Evolutionary conservation across 192 early-diverging fungal genomes (phyloP), one percentile per base, ranked within the genome.

Genomic region (Umbelopsis sp.): DNA sequence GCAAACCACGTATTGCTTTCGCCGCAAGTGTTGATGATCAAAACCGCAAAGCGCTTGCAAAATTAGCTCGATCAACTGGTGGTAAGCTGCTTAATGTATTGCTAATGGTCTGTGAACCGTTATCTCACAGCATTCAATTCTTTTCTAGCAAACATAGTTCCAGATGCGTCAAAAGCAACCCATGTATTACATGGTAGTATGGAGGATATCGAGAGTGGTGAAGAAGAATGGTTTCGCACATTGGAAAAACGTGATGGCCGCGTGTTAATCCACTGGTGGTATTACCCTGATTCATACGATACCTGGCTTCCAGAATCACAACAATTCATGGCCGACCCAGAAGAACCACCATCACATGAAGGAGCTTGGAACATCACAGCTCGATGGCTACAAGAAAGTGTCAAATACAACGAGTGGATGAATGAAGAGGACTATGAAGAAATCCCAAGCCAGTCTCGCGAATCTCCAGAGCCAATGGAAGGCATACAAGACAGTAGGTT

Each of bases 401-500:
- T 76, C 32, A 77, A 78, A 24, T 92, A 87, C 70, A 89, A 91
- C 78, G 93, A 96, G 74, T 90, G 92, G 90, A 89, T 91, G 85
- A 93, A 92, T 69, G 93, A 93, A 72, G 92, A 94, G 75, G 94
- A 96, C 71, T 96, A 95, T 71, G 93, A 94, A 74, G 71, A 73
- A 21, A 50, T 66, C 1, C 29, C 56, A n/a, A 32, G 29, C 4
- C 29, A 62, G 3, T 62, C 56, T 5, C 56, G 29, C 4, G 56
- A 62, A 4, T 62, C 56, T 5, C 56, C 56, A 31, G 56, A 62
- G 17, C 29, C 56, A 6, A 62, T 62, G 56, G 56, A 62, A 32
- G 56, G 26, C 34, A 20, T 62, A 3, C 56, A 31, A 62, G 56
- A 62, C 6, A 62, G 12, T 34, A 62, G 17, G 1, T 9, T 34